phyloP scores from a whole-genome alignment of 306 rosid species.

The Citrullus amarus region DNA sequence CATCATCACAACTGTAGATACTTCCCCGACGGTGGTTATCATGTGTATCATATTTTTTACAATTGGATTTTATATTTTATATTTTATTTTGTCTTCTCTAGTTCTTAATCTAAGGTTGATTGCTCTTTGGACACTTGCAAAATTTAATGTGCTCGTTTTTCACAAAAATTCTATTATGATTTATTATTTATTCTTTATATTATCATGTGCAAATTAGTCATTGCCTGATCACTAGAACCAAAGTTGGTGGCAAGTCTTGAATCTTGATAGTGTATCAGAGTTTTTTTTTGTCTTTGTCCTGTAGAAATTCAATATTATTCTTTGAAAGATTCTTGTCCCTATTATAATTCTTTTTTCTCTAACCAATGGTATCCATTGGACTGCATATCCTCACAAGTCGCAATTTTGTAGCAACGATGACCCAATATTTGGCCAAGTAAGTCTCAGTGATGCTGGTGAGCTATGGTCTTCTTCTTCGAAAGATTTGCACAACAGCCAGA shows the following conservation, averaged over 20 bases:
- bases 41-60: not conserved
- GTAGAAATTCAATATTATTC: not conserved
- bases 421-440: conserved; percentile 50
- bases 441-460: conserved; percentile 49
- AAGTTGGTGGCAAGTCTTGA: not conserved
- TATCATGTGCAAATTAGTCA: not conserved
- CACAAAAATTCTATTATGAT: not conserved
- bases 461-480: conserved; percentile 63
- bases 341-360: not conserved
- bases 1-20: not conserved
- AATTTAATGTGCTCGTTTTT: not conserved
- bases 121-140: not conserved
- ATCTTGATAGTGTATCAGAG: not conserved
- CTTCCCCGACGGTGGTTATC: not conserved
- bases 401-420: conserved; percentile 82
- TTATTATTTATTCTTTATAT: not conserved
- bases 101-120: not conserved
- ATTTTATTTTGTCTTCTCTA: not conserved
- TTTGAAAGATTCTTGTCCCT: not conserved
- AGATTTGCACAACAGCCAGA: conserved; percentile 32
- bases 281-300: not conserved
- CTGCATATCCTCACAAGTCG: conserved; percentile 60
- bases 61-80: not conserved
- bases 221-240: not conserved
- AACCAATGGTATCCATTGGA: conserved; percentile 25